Evolutionary conservation across 768 basidiomycete species (phyloP), one percentile per base, ranked within the genome.

Genomic region (Boletus vermiculosoides): DNA sequence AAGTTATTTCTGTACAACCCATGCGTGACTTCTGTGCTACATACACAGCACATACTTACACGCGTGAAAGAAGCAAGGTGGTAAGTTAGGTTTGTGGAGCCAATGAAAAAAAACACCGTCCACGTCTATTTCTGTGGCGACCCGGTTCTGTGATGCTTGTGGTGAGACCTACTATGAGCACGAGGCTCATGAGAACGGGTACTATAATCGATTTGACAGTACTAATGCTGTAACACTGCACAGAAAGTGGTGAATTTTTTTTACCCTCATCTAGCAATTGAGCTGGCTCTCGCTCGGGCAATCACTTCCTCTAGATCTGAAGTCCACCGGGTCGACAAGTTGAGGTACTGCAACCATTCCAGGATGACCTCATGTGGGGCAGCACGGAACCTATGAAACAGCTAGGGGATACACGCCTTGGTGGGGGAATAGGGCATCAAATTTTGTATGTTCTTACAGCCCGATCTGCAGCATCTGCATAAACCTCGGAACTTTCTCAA

Each of bases 51-150:
- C 52, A 16, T 36, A 15, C 45, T 20, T 52, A 42, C 25, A 54
- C 33, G 28, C 37, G 45, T 56, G 44, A 56, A 56, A 40, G 54
- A 47, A 56, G 54, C 34, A 25, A 56, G 34, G 31, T 18, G 25
- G 25, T 11, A 37, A 36, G 25, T 25, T 28, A 36, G 22, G 54
- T 56, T 55, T 44, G 6, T 16, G 25, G 55, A 45, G 28, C 42
- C 42, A 56, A 55, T 55, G 40, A 28, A 30, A 25, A 22, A n/a
- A 39, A 25, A n/a, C 20, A 31, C 39, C 34, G 25, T 40, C 28
- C 30, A 3, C 5, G 23, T 16, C 20, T 18, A 55, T 42, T 44
- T 55, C 41, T 55, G 55, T 53, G 33, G 44, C 45, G 25, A 36
- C 15, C 13, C 42, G 30, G 3, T 22, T 13, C 31, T 34, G 15